These are phyloP conservation scores for Jamesozyma rosinii DNA, from an alignment of 805 yeast species.

Conservation along the genomic window DNA sequence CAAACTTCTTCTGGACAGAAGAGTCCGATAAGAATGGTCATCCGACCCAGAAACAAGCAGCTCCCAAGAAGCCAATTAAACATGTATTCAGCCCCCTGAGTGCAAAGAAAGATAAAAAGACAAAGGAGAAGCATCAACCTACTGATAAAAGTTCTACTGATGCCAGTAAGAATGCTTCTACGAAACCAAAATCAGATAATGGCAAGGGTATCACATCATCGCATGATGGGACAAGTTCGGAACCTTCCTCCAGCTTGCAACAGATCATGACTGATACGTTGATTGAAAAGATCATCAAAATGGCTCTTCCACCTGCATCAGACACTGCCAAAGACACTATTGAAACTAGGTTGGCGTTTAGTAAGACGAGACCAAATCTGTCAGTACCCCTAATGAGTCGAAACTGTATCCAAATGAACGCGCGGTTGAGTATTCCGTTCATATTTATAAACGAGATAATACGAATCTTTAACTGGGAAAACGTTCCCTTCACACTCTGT, in stretches of 20 bases:
- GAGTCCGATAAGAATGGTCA: background rate
- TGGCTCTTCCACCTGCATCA: slow-evolving; percentile 62
- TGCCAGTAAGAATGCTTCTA: background rate
- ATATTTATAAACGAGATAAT: slow-evolving; percentile 49
- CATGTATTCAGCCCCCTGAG: background rate
- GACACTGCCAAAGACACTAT: slow-evolving; percentile 38
- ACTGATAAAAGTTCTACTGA: background rate
- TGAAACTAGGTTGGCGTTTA: slow-evolving; percentile 48
- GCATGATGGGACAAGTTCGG: background rate
- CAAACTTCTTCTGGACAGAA: slow-evolving; percentile 9
- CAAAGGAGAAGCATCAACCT: background rate
- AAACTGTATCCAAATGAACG: slow-evolving; percentile 53
- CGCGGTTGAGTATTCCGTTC: slow-evolving; percentile 55
- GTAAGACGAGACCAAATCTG: slow-evolving; percentile 56
- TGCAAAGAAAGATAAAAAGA: background rate
- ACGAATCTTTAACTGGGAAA: slow-evolving; percentile 52
- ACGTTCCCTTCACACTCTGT: slow-evolving; percentile 53
- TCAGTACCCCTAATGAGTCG: slow-evolving; percentile 62
- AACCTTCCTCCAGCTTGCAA: slow-evolving; percentile 17
- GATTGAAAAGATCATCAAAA: slow-evolving; percentile 58
- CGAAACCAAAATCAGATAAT: background rate
- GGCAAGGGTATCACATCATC: background rate
- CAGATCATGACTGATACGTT: slow-evolving; percentile 53
- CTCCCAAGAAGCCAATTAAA: background rate
- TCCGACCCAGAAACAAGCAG: background rate